A percentile compares a stretch with the other conserved stretches of the same genome.
phyloP scores from a whole-genome alignment of 129 eudicot genomes.

The Flaveria brownii region DNA sequence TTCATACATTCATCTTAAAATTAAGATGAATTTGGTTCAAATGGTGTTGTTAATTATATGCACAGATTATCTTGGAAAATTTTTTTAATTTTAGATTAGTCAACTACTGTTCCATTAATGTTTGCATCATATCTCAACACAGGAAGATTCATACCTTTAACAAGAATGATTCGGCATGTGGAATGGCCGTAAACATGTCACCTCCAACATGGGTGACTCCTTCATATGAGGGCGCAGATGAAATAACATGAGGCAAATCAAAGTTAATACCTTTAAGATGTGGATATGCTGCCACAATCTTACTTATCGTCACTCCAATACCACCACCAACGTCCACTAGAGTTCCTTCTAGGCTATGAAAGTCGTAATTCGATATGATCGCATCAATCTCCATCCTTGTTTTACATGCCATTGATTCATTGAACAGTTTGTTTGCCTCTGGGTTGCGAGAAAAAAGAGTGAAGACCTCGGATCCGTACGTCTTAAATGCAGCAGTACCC shows the following conservation, averaged over 20 bases:
- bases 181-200: slow-evolving; percentile 18
- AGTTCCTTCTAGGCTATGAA: slow-evolving; percentile 18
- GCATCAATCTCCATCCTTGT: slow-evolving; percentile 27
- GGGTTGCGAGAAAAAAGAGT: slow-evolving; percentile 1
- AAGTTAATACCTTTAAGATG: slow-evolving; percentile 28
- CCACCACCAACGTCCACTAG: slow-evolving; percentile 25
- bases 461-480: slow-evolving; percentile 28
- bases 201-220: slow-evolving; percentile 26
- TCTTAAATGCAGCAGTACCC: slow-evolving; percentile 29
- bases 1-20: no score
- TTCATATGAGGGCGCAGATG: slow-evolving; percentile 17
- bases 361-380: not conserved
- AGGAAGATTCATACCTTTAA: slow-evolving; percentile 15
- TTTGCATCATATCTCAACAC: not conserved
- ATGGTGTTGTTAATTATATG: no score
- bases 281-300: slow-evolving; percentile 15
- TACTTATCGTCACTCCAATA: slow-evolving; percentile 12
- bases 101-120: no score
- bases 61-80: no score
- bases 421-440: slow-evolving; percentile 1
- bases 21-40: no score
- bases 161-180: slow-evolving; percentile 12
- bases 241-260: slow-evolving; percentile 26
- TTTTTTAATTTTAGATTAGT: no score
- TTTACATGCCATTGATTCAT: slow-evolving; percentile 33